phyloP scores from a whole-genome alignment of 768 basidiomycete species.

The Albatrellus ellisii region DNA sequence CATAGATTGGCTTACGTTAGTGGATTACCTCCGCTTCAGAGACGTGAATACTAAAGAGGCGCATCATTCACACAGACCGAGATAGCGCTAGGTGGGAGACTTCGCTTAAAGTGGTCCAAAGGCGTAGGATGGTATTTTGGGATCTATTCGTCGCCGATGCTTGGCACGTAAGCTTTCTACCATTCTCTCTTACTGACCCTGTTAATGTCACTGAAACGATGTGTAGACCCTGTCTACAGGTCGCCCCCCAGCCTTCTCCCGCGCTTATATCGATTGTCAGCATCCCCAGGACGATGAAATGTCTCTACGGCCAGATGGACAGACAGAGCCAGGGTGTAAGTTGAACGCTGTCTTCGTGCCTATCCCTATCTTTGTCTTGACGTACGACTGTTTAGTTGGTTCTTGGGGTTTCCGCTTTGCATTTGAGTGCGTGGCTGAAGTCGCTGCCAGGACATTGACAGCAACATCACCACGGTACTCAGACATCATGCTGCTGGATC shows the following conservation, averaged over 20 bases:
- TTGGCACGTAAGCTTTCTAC: slow-evolving; percentile 38
- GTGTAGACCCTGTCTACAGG: slow-evolving; percentile 54
- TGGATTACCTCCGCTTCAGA: slow-evolving; percentile 6
- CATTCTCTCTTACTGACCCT: background rate
- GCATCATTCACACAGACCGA: slow-evolving; percentile 31
- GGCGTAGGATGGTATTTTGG: slow-evolving; percentile 64
- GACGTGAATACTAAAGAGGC: background rate
- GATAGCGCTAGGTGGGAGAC: slow-evolving; percentile 47
- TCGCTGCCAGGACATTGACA: slow-evolving; percentile 45
- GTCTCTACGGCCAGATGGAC: slow-evolving; percentile 15
- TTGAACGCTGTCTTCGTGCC: background rate
- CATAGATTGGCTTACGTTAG: slow-evolving; percentile 57
- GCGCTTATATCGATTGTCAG: slow-evolving; percentile 54
- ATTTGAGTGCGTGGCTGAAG: slow-evolving; percentile 49
- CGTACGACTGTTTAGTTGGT: slow-evolving; percentile 28
- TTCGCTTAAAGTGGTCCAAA: slow-evolving; percentile 36
- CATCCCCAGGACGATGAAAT: slow-evolving; percentile 32
- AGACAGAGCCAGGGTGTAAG: slow-evolving; percentile 14
- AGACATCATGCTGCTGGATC: slow-evolving; percentile 34
- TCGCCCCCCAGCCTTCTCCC: slow-evolving; percentile 54
- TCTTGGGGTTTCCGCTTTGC: slow-evolving; percentile 55
- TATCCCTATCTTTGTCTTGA: slow-evolving; percentile 1
- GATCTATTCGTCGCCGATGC: slow-evolving; percentile 61
- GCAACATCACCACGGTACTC: slow-evolving; percentile 50
- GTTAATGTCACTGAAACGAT: background rate